Evolutionary conservation across 2,329 filamentous ascomycete genomes (phyloP).

Genomic region (Aspergillus neoniger): DNA sequence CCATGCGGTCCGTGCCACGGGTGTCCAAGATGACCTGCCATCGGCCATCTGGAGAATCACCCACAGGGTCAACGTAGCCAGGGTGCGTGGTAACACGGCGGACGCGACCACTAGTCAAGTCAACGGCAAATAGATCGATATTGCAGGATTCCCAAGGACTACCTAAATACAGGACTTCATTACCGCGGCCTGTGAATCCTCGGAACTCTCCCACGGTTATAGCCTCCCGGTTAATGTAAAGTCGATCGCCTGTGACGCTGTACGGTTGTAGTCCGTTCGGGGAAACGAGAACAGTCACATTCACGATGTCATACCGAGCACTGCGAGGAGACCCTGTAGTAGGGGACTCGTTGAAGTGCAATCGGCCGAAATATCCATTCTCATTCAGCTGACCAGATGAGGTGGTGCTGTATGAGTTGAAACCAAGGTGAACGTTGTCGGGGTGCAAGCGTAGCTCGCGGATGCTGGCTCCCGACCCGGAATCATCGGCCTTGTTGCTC

Average conservation of each 20-base stretch:
- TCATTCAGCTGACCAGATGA: conserved; percentile 27
- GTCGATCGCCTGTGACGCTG: conserved; percentile 25
- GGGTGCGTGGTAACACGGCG: conserved; percentile 49
- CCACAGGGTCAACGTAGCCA: conserved; percentile 49
- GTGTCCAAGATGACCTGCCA: conserved; percentile 51
- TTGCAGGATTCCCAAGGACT: conserved; percentile 46
- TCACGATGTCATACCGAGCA: conserved; percentile 44
- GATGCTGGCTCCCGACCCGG: conserved; percentile 32
- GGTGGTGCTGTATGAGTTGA: conserved; percentile 39
- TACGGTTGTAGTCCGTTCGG: conserved; percentile 25
- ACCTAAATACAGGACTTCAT: conserved; percentile 48
- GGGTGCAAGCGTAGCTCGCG: conserved; percentile 52
- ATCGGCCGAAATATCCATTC: conserved; percentile 38
- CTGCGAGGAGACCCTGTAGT: conserved; percentile 30
- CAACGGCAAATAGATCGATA: conserved; percentile 48
- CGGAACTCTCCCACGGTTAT: conserved; percentile 49
- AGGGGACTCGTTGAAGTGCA: conserved; percentile 45
- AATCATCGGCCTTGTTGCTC: conserved; percentile 35
- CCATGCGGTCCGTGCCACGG: conserved; percentile 44
- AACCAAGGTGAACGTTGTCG: conserved; percentile 48
- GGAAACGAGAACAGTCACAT: conserved; percentile 41
- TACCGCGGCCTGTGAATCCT: conserved; percentile 47
- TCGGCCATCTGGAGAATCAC: conserved; percentile 47
- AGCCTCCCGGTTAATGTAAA: conserved; percentile 33
- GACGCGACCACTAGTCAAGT: conserved; percentile 44